phyloP scores from a whole-genome alignment of 164 flowering plant genomes.

The Protea cynaroides region DNA sequence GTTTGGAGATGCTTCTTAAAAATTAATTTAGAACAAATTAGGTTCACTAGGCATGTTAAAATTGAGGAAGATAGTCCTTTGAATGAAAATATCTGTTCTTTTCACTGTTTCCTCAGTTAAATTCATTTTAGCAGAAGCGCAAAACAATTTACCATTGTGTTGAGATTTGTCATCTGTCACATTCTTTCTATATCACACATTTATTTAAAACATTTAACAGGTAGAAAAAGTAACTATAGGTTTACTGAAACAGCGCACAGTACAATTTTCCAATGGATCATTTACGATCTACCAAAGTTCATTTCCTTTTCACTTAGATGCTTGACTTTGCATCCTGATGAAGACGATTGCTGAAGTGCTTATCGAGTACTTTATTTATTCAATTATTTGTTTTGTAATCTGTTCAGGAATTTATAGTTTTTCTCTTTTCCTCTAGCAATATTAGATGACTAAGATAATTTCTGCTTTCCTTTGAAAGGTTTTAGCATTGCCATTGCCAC shows the following conservation, averaged over 20 bases:
- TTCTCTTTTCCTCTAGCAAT: conserved; percentile 7
- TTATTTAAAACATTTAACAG: too few relatives aligned
- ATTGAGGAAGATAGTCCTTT: too few relatives aligned
- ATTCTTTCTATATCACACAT: neutral
- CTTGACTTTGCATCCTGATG: neutral
- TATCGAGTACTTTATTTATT: neutral
- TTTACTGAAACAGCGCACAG: neutral
- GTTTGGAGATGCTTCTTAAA: too few relatives aligned
- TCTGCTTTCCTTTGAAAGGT: conserved; percentile 48
- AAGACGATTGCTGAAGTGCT: neutral
- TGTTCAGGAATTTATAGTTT: conserved; percentile 4
- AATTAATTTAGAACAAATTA: too few relatives aligned
- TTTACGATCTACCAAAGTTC: neutral
- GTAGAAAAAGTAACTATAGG: neutral
- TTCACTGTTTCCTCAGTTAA: too few relatives aligned
- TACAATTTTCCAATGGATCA: neutral
- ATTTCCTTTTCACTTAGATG: neutral
- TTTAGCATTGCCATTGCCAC: conserved; percentile 77
- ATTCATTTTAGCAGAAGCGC: neutral
- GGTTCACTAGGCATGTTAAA: too few relatives aligned
- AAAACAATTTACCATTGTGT: neutral
- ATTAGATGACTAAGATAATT: neutral
- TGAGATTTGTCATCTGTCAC: neutral
- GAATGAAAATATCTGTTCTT: too few relatives aligned
- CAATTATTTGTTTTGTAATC: too few relatives aligned